Evolutionary conservation across 768 basidiomycete genomes (phyloP), one percentile per base, ranked within the genome.

Genomic region (Leccinellum albellum): DNA sequence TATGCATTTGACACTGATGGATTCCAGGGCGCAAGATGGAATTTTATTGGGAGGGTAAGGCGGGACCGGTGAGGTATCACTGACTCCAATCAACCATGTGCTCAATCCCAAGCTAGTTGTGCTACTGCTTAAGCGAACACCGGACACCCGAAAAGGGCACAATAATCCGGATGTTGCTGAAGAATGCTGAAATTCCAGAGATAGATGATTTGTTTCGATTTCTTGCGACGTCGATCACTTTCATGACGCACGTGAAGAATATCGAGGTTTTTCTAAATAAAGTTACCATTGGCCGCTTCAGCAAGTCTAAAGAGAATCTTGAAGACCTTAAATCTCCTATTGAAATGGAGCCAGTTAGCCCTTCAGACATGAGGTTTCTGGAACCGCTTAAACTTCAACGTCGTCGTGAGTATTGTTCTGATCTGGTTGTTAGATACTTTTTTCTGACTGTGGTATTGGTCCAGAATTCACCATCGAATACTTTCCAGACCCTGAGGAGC

Each of bases 31-130:
- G 87, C 66, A 92, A 89, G 85, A 95, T 94, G 92, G 87, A 85
- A 0, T 97, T 96, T 69, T 89, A 94, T 67, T 97, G 92, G 92
- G 91, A 92, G 68, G 89, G 89, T 67, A 87, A 92, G 0, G 21
- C 21, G 3, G 46, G 24, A 67, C 90, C 92, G 75, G 86, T 86
- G 55, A n/a, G 70, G 54, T 8, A 4, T 33, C 26, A n/a, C 6
- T 13, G 7, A n/a, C 47, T 21, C 21, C 20, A 20, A 49, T 2
- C 12, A 21, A 55, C 49, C 58, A 26, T 33, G 47, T 37, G n/a
- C 47, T 49, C 32, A 54, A 10, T 37, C 12, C 20, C 57, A 15
- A 52, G 40, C 13, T 15, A 91, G 87, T 79, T 96, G 0, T 88
- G 85, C 63, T 91, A 42, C 40, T 20, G n/a, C 10, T 20, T 89